These are phyloP conservation scores for Termitomyces heimii DNA, from an alignment of 768 basidiomycete genomes.

Conservation along the genomic window DNA sequence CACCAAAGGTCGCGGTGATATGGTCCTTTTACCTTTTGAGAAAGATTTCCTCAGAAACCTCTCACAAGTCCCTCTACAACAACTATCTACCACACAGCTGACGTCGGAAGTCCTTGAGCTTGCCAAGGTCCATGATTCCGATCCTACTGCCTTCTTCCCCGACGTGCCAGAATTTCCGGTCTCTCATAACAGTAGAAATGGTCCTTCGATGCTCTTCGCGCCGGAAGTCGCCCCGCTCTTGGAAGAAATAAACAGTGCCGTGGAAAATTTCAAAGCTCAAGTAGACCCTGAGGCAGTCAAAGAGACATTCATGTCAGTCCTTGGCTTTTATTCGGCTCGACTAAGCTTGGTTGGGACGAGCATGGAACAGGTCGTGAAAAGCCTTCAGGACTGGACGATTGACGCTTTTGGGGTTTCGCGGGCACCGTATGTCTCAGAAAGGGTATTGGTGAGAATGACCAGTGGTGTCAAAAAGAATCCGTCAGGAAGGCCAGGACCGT, in stretches of 20 bases:
- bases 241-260: conserved; percentile 21
- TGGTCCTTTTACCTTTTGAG: conserved; percentile 80
- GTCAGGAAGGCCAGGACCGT: too few species aligned
- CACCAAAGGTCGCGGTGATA: conserved; percentile 63
- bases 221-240: conserved; percentile 13
- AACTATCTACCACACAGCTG: conserved; percentile 44
- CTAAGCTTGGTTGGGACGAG: conserved; percentile 39
- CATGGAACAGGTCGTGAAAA: conserved; percentile 41
- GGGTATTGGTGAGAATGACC: conserved; percentile 31
- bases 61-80: conserved; percentile 62
- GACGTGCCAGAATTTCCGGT: not conserved
- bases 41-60: conserved; percentile 59
- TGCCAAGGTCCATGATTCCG: conserved; percentile 40
- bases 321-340: conserved; percentile 69
- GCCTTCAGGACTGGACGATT: conserved; percentile 56
- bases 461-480: too few species aligned
- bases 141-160: conserved; percentile 30
- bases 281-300: conserved; percentile 47
- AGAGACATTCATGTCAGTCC: conserved; percentile 57
- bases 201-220: conserved; percentile 12
- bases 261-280: conserved; percentile 24
- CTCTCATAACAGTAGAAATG: not conserved
- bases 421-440: conserved; percentile 45
- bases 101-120: conserved; percentile 37
- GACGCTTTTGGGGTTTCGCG: conserved; percentile 45